Evolutionary conservation across 345 rosid genomes (phyloP).

Genomic region (Populus ilicifolia): DNA sequence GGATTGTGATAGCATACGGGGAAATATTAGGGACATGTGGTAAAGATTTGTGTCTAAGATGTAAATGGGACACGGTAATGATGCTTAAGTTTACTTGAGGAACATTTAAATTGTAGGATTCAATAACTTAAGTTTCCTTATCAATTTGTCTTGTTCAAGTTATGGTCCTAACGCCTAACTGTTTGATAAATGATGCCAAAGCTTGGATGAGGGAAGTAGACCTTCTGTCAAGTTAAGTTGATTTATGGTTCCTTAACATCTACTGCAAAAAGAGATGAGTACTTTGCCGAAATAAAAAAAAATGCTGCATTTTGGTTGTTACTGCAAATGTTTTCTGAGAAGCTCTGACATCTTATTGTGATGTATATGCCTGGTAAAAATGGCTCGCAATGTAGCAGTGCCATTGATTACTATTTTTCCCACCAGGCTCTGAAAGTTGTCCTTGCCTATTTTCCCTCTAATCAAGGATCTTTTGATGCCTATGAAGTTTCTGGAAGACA

Average conservation of each 20-base stretch:
- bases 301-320: not conserved
- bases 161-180: not conserved
- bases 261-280: not conserved
- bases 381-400: not conserved
- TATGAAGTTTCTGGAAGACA: not conserved
- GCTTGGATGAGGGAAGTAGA: not conserved
- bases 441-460: not conserved
- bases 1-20: not conserved
- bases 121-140: not conserved
- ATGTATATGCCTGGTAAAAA: not conserved
- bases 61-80: not conserved
- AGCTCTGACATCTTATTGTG: not conserved
- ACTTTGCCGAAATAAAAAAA: not conserved
- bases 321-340: not conserved
- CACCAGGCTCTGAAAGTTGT: not conserved
- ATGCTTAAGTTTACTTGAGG: not conserved
- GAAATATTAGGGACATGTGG: too few species aligned
- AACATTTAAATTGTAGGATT: not conserved
- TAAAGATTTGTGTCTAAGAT: not conserved
- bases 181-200: not conserved
- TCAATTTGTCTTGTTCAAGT: not conserved
- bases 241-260: not conserved
- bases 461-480: not conserved
- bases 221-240: not conserved
- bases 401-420: not conserved